phyloP scores from a whole-genome alignment of 75 land plant genomes.

The Cupressus sempervirens region DNA sequence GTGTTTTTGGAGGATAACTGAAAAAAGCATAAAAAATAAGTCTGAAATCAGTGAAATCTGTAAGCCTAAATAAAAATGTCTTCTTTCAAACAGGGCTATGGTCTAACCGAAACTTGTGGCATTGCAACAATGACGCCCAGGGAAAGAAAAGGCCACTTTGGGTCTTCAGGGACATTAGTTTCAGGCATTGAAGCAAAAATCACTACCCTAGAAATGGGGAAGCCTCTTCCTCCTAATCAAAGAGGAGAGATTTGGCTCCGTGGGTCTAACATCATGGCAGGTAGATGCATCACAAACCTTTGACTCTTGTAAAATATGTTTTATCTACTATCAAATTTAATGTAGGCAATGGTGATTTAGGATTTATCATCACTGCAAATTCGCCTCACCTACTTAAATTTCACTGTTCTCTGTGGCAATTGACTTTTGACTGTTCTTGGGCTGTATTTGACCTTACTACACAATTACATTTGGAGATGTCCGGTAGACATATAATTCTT shows the following conservation, averaged over 20 bases:
- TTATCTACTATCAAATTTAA: neutral
- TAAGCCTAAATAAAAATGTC: neutral
- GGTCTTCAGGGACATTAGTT: slow-evolving; percentile 64
- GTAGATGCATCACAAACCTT: slow-evolving; percentile 19
- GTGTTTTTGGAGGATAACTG: neutral
- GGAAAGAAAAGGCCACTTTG: slow-evolving; percentile 25
- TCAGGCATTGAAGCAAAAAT: slow-evolving; percentile 64
- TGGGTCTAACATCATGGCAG: slow-evolving; percentile 85
- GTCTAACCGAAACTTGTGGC: slow-evolving; percentile 82
- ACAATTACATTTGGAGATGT: neutral
- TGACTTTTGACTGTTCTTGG: neutral
- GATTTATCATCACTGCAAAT: neutral
- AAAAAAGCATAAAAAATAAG: neutral
- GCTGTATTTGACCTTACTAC: neutral
- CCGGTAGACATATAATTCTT: neutral
- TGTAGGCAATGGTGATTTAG: neutral
- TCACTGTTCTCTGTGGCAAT: neutral
- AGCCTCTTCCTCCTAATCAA: slow-evolving; percentile 66
- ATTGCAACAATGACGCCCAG: slow-evolving; percentile 38
- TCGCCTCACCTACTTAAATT: neutral
- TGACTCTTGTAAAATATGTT: neutral
- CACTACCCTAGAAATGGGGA: slow-evolving; percentile 29
- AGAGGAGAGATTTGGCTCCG: slow-evolving; percentile 77
- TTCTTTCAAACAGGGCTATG: slow-evolving; percentile 68
- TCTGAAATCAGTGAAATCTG: neutral